A percentile compares a stretch with the other conserved stretches of the same genome.
Evolutionary conservation across 495 filamentous ascomycete species (phyloP).

Genomic region (Peziza echinospora): DNA sequence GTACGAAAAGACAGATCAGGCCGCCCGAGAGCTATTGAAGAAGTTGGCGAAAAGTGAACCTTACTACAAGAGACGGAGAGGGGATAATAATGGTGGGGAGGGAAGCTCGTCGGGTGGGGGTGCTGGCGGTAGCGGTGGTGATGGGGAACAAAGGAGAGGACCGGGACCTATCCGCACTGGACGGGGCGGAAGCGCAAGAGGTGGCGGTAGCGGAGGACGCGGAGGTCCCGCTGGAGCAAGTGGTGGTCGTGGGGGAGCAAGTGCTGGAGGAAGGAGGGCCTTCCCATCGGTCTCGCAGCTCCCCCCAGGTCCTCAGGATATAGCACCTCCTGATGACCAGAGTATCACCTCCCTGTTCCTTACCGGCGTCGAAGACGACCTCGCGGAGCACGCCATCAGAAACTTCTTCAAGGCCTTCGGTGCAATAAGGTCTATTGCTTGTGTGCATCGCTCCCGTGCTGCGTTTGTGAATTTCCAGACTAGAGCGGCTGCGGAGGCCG

Average conservation of each 20-base stretch:
- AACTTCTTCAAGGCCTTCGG: conserved; percentile 78
- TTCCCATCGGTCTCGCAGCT: conserved; percentile 52
- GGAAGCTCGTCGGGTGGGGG: conserved; percentile 16
- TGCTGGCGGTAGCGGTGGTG: conserved; percentile 26
- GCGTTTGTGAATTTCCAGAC: conserved; percentile 86
- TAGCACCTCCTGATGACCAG: conserved; percentile 56
- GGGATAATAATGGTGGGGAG: conserved; percentile 27
- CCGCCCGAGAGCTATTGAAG: conserved; percentile 69
- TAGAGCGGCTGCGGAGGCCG: conserved; percentile 61
- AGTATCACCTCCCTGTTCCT: conserved; percentile 82
- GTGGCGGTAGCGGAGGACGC: conserved; percentile 26
- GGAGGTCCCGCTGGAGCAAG: conserved; percentile 27
- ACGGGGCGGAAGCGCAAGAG: conserved; percentile 29
- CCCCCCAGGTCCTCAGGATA: conserved; percentile 61
- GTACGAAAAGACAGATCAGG: conserved; percentile 94
- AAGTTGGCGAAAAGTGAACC: conserved; percentile 78
- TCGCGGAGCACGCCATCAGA: conserved; percentile 76
- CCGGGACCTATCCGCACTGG: conserved; percentile 51
- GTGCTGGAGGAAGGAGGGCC: conserved; percentile 28
- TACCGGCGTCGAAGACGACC: conserved; percentile 86
- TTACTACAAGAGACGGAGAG: conserved; percentile 60
- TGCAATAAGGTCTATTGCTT: conserved; percentile 68
- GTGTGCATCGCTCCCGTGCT: conserved; percentile 89
- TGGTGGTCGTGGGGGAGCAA: conserved; percentile 21
- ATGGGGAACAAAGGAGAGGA: conserved; percentile 26